Evolutionary conservation across 1,284 basidiomycete genomes (phyloP).

Genomic region (Sporisorium graminicola): DNA sequence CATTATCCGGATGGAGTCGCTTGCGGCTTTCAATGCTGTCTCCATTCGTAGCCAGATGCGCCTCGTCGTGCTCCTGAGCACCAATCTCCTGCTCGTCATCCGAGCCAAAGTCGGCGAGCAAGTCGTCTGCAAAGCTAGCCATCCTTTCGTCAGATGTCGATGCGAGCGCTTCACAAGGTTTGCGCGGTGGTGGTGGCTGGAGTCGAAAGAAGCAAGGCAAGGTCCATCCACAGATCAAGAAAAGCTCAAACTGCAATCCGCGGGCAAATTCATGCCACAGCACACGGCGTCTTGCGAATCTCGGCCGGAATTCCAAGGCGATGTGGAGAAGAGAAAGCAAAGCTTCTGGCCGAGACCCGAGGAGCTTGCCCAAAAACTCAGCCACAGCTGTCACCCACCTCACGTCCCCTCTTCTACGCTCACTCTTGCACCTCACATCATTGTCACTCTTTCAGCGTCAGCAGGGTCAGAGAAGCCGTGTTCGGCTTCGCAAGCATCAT

Average conservation of each 20-base stretch:
- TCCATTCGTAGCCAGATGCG: constrained; percentile 46
- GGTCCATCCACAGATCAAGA: constrained; percentile 11
- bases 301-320: constrained; percentile 2
- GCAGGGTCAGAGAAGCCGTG: too few species aligned
- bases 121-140: constrained; percentile 81
- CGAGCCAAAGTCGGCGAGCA: constrained; percentile 81
- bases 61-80: constrained; percentile 59
- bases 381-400: constrained; percentile 5
- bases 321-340: constrained; percentile 21
- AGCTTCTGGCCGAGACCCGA: constrained; percentile 24
- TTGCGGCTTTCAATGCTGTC: constrained; percentile 71
- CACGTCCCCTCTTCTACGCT: neutral
- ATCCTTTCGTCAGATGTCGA: constrained; percentile 35
- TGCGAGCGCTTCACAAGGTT: too few species aligned
- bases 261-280: neutral
- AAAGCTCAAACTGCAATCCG: neutral
- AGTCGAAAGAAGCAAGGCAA: constrained; percentile 6
- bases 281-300: constrained; percentile 1
- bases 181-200: neutral
- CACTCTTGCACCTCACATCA: neutral
- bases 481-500: constrained; percentile 11
- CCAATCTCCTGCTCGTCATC: constrained; percentile 72
- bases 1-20: constrained; percentile 69
- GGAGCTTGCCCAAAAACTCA: constrained; percentile 17
- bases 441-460: neutral